Conservation (phyloP, 208 protist genomes). For the Jaenimonas drosophilae region DNA sequence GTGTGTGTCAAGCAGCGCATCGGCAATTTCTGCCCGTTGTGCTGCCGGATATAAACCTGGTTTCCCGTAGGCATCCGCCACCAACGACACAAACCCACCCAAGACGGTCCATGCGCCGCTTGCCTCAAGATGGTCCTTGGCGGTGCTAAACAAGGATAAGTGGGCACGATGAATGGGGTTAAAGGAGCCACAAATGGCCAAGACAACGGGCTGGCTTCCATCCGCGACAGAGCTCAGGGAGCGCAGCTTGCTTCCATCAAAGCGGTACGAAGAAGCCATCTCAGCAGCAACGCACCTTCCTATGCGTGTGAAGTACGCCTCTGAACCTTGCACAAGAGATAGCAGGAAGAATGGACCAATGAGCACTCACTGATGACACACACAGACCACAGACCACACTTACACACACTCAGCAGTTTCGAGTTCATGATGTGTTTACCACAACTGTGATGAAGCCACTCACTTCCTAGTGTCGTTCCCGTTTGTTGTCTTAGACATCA, state of each 20-base stretch:
- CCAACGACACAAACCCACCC: conserved; percentile 75
- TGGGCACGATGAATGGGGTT: conserved; percentile 81
- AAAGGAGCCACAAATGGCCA: conserved; percentile 67
- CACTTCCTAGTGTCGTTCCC: no score
- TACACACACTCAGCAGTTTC: no score
- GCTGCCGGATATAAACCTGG: conserved; percentile 26
- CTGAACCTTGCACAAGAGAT: no score
- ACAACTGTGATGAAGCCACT: no score
- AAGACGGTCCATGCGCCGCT: conserved; percentile 13
- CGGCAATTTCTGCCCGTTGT: conserved; percentile 29
- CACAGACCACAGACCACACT: no score
- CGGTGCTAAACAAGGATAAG: conserved; percentile 42
- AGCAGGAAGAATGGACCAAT: no score
- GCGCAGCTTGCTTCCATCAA: conserved; percentile 24
- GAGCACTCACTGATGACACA: no score
- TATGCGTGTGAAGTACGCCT: no score
- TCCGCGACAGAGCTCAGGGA: conserved; percentile 10
- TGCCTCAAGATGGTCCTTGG: conserved; percentile 11
- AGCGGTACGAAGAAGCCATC: conserved; percentile 20
- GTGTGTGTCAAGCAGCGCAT: conserved; percentile 24
- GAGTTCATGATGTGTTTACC: no score
- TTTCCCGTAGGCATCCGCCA: conserved; percentile 70
- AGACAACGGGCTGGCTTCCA: conserved; percentile 20
- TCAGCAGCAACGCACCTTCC: no score
- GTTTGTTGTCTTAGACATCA: no score